Base-by-base conservation (phyloP, 768 basidiomycete species). In the Neoboletus brunneissimus region DNA sequence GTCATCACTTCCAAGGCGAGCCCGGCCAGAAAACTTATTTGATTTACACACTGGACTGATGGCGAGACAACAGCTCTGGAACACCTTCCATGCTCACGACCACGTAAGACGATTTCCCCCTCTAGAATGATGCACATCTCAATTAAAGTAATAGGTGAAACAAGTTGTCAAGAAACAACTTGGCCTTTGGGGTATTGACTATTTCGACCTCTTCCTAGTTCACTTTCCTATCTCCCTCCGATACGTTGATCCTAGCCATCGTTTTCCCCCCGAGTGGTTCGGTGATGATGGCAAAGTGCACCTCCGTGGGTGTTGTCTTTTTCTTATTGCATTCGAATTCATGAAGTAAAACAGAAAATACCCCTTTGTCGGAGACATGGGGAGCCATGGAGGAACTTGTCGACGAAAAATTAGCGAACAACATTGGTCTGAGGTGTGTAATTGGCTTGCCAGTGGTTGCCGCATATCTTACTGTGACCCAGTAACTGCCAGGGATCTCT, bases 151-250 rank as follows among this genome's bases (percentile, higher is more conserved):
- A 57, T 61, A 88, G 79, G 88, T 82, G 54, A 81, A 81, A 67
- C 67, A 73, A 32, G 64, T 81, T 10, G 72, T 81, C 40, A 81
- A 81, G 68, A 77, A 77, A 73, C 91, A 93, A 65, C 84, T 96
- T 20, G 75, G 74, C 6, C 79, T 83, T 64, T 96, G 93, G 93
- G 89, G 89, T 27, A 76, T 95, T 43, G 88, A 89, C 25, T 91
- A 89, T 71, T 91, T 91, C 67, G 89, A 91, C 64, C 75, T 91
- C 46, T 91, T 83, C 79, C 75, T 89, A 41, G 76, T 94, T 49
- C 94, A 95, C 72, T 94, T 94, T 81, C 93, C 93, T 22, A 78
- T 94, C 60, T 75, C 92, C 29, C 77, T 96, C 60, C 68, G 84
- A 70, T 92, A 93, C 64, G 88, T 94, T 50, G 88, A 91, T 67